Conservation (phyloP, 2,329 filamentous ascomycete species). For the Neopestalotiopsis sp. region DNA sequence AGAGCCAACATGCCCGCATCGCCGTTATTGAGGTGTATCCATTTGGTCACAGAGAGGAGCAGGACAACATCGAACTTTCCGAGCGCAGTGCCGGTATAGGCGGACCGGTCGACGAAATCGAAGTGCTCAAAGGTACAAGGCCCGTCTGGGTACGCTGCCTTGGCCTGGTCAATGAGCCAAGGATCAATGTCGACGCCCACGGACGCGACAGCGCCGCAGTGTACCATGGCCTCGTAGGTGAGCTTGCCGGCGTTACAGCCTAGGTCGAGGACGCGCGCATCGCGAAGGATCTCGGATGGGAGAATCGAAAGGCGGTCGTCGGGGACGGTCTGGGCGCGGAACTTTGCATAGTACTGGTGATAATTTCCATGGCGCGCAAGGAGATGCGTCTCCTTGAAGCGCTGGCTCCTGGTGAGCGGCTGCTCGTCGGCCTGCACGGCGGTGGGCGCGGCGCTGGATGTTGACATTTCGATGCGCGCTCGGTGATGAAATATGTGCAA, state of each 20-base stretch:
- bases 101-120: slow-evolving; percentile 14
- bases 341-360: slow-evolving; percentile 19
- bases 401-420: slow-evolving; percentile 9
- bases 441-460: not conserved
- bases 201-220: slow-evolving; percentile 12
- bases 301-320: slow-evolving; percentile 18
- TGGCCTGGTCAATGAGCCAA: slow-evolving; percentile 18
- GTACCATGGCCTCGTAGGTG: slow-evolving; percentile 14
- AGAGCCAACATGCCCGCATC: slow-evolving; percentile 17
- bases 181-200: slow-evolving; percentile 19
- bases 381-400: slow-evolving; percentile 13
- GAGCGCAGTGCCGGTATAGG: slow-evolving; percentile 15
- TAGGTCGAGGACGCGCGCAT: slow-evolving; percentile 16
- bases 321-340: slow-evolving; percentile 16
- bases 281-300: slow-evolving; percentile 13
- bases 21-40: slow-evolving; percentile 18
- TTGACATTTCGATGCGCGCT: not conserved
- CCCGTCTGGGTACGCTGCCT: slow-evolving; percentile 15
- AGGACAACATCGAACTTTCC: slow-evolving; percentile 18
- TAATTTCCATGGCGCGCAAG: slow-evolving; percentile 19
- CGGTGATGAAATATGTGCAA: not conserved
- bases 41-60: slow-evolving; percentile 19
- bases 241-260: slow-evolving; percentile 19
- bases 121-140: slow-evolving; percentile 18
- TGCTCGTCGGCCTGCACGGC: not conserved